A percentile compares a stretch with the other conserved stretches of the same genome.
These are phyloP conservation scores for Schizosaccharomyces versatilis DNA, from an alignment of 1,139 yeast species.

Conservation along the genomic window DNA sequence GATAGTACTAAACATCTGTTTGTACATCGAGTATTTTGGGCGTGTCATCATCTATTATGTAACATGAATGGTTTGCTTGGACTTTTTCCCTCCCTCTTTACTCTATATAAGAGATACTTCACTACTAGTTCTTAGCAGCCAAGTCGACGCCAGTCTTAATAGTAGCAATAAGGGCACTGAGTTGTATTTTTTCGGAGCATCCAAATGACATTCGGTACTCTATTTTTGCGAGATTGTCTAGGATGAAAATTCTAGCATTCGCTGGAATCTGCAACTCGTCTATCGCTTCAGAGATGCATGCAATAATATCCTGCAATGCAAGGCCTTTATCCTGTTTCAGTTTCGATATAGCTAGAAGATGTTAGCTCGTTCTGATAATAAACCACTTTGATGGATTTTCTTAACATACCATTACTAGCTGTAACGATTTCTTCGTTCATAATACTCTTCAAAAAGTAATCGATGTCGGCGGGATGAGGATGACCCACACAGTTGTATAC, in stretches of 20 bases:
- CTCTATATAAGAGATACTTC: no score
- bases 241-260: constrained; percentile 6
- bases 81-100: no score
- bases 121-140: constrained; percentile 12
- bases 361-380: background rate
- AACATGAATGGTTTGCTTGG: no score
- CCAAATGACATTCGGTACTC: constrained; percentile 75
- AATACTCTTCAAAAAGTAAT: constrained; percentile 49
- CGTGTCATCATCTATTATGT: no score
- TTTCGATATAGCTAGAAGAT: constrained; percentile 7
- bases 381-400: constrained; percentile 9
- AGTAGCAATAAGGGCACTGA: constrained; percentile 76
- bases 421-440: constrained; percentile 78
- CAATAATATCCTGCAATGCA: constrained; percentile 67
- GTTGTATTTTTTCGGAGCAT: constrained; percentile 74
- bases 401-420: constrained; percentile 40
- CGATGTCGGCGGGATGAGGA: constrained; percentile 73
- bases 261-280: constrained; percentile 29
- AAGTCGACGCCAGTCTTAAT: constrained; percentile 37
- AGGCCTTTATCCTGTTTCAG: constrained; percentile 56
- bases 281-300: constrained; percentile 51
- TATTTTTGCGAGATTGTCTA: constrained; percentile 32
- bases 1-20: background rate
- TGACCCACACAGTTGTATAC: constrained; percentile 91
- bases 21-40: background rate